phyloP scores from a whole-genome alignment of 108 stramenopile species.

The Skeletonema marinoi region DNA sequence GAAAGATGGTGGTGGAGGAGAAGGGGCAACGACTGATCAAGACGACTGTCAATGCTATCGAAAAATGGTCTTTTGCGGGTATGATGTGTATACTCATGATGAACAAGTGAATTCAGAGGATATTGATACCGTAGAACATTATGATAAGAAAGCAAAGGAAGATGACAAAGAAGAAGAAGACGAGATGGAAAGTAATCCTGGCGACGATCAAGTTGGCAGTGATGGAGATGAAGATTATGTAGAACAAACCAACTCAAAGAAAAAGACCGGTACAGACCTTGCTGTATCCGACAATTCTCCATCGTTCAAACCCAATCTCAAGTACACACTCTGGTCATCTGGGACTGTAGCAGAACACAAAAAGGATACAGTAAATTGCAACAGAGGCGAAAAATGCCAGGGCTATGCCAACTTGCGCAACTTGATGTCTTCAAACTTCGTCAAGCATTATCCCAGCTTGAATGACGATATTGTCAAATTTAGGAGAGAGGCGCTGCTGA shows the following conservation, averaged over 20 bases:
- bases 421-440: slow-evolving; percentile 27
- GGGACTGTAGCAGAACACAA: background rate
- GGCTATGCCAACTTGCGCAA: slow-evolving; percentile 25
- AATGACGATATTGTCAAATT: slow-evolving; percentile 9
- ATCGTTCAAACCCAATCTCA: slow-evolving; percentile 7
- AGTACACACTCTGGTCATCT: slow-evolving; percentile 46
- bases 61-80: slow-evolving; percentile 55
- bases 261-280: background rate
- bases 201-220: background rate
- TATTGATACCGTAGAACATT: background rate
- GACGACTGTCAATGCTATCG: slow-evolving; percentile 45
- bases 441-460: slow-evolving; percentile 33
- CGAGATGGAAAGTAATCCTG: background rate
- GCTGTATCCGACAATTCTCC: background rate
- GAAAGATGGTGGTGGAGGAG: background rate
- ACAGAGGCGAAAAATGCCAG: slow-evolving; percentile 9
- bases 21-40: too few species aligned
- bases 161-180: background rate
- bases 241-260: background rate
- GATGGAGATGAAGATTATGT: background rate
- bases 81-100: slow-evolving; percentile 32
- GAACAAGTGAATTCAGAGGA: slow-evolving; percentile 18
- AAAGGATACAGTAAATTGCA: background rate
- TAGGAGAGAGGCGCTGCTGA: slow-evolving; percentile 10
- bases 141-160: background rate